Conservation (phyloP, 2,329 filamentous ascomycete species). For the Sclerotinia subarctica region DNA sequence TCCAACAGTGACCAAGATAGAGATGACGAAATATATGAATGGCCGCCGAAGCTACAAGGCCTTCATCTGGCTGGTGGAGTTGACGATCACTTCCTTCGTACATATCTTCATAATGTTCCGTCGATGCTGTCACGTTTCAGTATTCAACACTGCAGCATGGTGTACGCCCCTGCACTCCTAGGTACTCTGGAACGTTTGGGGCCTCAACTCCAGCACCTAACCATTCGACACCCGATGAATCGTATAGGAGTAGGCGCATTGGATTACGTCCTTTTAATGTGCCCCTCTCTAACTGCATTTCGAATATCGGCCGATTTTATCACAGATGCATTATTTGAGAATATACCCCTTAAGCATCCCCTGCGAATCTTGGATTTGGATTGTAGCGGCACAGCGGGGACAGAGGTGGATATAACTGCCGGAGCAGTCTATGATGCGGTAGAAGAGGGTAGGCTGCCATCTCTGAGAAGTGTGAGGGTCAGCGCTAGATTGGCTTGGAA, state of each 20-base stretch:
- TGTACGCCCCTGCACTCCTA: constrained; percentile 28
- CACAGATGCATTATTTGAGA: constrained; percentile 30
- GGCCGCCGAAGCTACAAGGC: constrained; percentile 36
- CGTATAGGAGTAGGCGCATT: constrained; percentile 31
- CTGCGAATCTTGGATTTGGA: constrained; percentile 38
- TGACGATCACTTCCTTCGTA: constrained; percentile 33
- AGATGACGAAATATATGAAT: constrained; percentile 28
- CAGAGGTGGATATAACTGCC: constrained; percentile 32
- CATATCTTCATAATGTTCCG: constrained; percentile 30
- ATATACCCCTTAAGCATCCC: constrained; percentile 27
- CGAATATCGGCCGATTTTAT: constrained; percentile 39
- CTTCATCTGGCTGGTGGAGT: constrained; percentile 38
- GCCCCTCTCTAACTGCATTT: constrained; percentile 33
- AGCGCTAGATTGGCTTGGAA: constrained; percentile 37
- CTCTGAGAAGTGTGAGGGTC: constrained; percentile 36
- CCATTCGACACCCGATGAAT: constrained; percentile 38
- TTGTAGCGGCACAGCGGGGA: constrained; percentile 32
- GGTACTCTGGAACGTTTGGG: constrained; percentile 31
- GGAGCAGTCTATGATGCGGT: constrained; percentile 33
- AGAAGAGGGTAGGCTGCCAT: constrained; percentile 31
- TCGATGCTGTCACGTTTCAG: constrained; percentile 31
- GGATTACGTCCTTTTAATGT: constrained; percentile 30
- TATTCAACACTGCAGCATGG: constrained; percentile 38
- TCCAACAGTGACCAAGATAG: constrained; percentile 29
- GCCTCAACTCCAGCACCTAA: constrained; percentile 33